phyloP scores from a whole-genome alignment of 495 filamentous ascomycete genomes.

The Daldinia vernicosa region DNA sequence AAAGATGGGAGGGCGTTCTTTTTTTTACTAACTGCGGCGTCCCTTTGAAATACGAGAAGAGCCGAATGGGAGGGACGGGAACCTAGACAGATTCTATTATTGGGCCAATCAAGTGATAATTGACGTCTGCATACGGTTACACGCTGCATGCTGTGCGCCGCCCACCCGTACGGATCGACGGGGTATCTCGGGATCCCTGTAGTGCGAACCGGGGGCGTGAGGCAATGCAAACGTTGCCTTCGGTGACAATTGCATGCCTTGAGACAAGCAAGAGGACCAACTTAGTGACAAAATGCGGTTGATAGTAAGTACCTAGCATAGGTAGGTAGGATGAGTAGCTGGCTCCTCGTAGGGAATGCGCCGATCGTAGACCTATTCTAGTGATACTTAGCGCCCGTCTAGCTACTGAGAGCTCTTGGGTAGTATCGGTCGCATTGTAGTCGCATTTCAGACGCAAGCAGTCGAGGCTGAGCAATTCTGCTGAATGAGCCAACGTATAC shows the following conservation, averaged over 20 bases:
- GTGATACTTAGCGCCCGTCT: constrained; percentile 12
- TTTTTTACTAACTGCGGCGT: constrained; percentile 20
- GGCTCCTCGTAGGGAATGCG: constrained; percentile 7
- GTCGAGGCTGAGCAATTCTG: constrained; percentile 32
- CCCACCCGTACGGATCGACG: constrained; percentile 27
- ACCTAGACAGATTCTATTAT: constrained; percentile 32
- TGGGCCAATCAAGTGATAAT: constrained; percentile 33
- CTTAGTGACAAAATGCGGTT: neutral
- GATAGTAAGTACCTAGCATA: neutral
- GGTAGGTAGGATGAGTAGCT: neutral
- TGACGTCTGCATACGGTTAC: constrained; percentile 27
- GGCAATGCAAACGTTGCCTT: constrained; percentile 4
- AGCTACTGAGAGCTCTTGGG: constrained; percentile 11
- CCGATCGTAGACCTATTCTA: neutral
- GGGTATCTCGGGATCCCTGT: constrained; percentile 35
- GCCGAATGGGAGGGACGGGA: constrained; percentile 18
- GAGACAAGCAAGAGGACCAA: neutral
- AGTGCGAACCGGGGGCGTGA: constrained; percentile 5
- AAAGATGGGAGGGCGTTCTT: constrained; percentile 12
- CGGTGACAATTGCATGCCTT: neutral
- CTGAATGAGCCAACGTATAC: neutral
- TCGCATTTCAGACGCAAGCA: constrained; percentile 19
- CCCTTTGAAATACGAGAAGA: constrained; percentile 30
- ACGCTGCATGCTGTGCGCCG: constrained; percentile 23
- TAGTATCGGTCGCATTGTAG: constrained; percentile 24